A percentile compares a stretch with the other conserved stretches of the same genome.
Conservation (phyloP, 305 asterid genomes). For the Ilex paraguariensis region DNA sequence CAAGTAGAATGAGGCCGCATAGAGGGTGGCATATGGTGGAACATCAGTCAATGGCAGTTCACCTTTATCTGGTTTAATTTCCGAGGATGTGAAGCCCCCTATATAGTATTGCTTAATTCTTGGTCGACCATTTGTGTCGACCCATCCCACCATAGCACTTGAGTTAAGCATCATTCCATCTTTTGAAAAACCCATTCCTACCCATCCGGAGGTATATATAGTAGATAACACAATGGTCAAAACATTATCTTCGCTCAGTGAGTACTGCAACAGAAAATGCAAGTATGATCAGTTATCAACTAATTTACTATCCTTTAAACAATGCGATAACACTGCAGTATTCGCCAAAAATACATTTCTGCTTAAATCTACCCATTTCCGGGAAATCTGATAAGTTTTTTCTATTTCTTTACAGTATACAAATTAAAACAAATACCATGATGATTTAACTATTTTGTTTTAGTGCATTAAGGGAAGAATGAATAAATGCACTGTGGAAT, state of each 20-base stretch:
- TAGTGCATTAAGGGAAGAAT: too few species aligned
- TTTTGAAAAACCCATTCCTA: slow-evolving; percentile 81
- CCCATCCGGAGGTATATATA: slow-evolving; percentile 82
- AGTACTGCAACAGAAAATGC: slow-evolving; percentile 47
- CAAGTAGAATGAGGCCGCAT: slow-evolving; percentile 64
- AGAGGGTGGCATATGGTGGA: slow-evolving; percentile 61
- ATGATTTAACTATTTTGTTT: too few species aligned
- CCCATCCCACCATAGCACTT: slow-evolving; percentile 93
- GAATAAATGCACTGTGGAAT: too few species aligned
- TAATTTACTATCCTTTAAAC: too few species aligned
- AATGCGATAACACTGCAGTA: too few species aligned
- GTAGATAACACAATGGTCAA: slow-evolving; percentile 72
- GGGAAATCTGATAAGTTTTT: too few species aligned
- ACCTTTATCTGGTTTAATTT: slow-evolving; percentile 65
- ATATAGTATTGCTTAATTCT: slow-evolving; percentile 63
- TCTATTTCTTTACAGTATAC: too few species aligned
- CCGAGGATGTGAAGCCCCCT: slow-evolving; percentile 65
- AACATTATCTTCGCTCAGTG: slow-evolving; percentile 52
- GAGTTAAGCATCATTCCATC: slow-evolving; percentile 85
- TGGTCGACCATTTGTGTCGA: slow-evolving; percentile 57
- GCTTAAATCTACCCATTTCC: too few species aligned
- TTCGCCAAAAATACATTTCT: too few species aligned
- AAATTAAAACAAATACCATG: too few species aligned
- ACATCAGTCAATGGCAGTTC: slow-evolving; percentile 65
- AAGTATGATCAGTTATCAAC: neutral